Evolutionary conservation across 176 grass and related monocot genomes (phyloP).

Genomic region (Musa troglodytarum): DNA sequence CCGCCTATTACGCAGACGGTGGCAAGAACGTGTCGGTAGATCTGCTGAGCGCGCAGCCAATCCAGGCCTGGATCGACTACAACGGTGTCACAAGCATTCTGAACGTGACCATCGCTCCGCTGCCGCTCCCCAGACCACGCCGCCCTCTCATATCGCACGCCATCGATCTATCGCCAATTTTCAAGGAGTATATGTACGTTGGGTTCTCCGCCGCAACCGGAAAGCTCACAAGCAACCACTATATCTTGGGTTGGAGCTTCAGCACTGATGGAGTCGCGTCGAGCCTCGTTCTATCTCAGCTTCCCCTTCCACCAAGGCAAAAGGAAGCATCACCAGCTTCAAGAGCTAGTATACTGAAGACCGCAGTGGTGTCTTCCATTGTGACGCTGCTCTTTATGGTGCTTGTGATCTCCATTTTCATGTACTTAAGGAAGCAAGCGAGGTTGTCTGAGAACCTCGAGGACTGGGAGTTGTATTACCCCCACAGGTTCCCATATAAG

Average conservation of each 20-base stretch:
- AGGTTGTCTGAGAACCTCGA: constrained; percentile 4
- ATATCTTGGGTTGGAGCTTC: constrained; percentile 30
- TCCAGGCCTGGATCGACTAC: constrained; percentile 43
- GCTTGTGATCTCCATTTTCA: neutral
- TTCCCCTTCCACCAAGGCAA: constrained; percentile 3
- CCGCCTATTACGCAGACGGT: constrained; percentile 23
- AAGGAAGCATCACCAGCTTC: neutral
- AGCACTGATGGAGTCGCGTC: constrained; percentile 4
- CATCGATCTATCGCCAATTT: constrained; percentile 31
- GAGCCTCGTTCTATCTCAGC: neutral
- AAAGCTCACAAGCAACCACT: constrained; percentile 9
- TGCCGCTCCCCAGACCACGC: constrained; percentile 15
- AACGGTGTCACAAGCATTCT: constrained; percentile 16
- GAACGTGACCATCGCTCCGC: constrained; percentile 28
- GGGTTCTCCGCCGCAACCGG: constrained; percentile 20
- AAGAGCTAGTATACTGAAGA: neutral
- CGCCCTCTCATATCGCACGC: constrained; percentile 25
- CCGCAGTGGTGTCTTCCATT: constrained; percentile 3
- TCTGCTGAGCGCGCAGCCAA: constrained; percentile 5
- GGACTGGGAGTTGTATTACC: constrained; percentile 10
- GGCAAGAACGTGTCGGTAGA: neutral
- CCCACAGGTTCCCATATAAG: constrained; percentile 12
- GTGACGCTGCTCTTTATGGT: neutral
- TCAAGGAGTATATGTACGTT: constrained; percentile 32
- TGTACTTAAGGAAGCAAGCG: neutral